A percentile compares a stretch with the other conserved stretches of the same genome.
Conservation (phyloP, 2,329 filamentous ascomycete species). For the Teratosphaeria nubilosa region DNA sequence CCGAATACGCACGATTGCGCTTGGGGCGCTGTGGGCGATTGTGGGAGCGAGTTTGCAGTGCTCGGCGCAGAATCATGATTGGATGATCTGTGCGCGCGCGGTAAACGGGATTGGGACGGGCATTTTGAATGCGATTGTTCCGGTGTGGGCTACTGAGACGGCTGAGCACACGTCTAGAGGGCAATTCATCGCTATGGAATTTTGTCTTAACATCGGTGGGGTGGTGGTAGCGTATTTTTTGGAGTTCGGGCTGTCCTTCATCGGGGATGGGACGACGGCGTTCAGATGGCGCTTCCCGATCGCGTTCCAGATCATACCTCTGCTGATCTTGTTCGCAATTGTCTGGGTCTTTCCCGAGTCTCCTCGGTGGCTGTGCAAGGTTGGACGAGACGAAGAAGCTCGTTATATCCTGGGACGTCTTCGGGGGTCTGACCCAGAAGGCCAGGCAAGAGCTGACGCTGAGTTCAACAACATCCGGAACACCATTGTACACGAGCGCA, state of each 20-base stretch:
- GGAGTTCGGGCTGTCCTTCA: slow-evolving; percentile 21
- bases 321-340: slow-evolving; percentile 44
- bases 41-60: slow-evolving; percentile 53
- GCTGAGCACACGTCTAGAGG: slow-evolving; percentile 58
- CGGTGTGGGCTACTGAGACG: slow-evolving; percentile 62
- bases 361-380: slow-evolving; percentile 57
- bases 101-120: slow-evolving; percentile 50
- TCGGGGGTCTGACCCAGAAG: slow-evolving; percentile 42
- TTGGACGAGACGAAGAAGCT: slow-evolving; percentile 56
- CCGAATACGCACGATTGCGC: slow-evolving; percentile 52
- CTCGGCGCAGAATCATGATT: slow-evolving; percentile 53
- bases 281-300: slow-evolving; percentile 53
- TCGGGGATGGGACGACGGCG: slow-evolving; percentile 11
- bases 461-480: slow-evolving; percentile 61
- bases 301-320: slow-evolving; percentile 58
- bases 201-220: slow-evolving; percentile 63
- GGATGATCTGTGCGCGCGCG: slow-evolving; percentile 43
- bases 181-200: slow-evolving; percentile 54
- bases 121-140: slow-evolving; percentile 59
- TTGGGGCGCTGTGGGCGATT: slow-evolving; percentile 39
- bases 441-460: slow-evolving; percentile 39
- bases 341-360: slow-evolving; percentile 61
- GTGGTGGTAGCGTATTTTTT: slow-evolving; percentile 39
- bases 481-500: slow-evolving; percentile 49
- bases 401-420: slow-evolving; percentile 53